Evolutionary conservation across 116 monocot species (phyloP).

Genomic region (Iris pallida): DNA sequence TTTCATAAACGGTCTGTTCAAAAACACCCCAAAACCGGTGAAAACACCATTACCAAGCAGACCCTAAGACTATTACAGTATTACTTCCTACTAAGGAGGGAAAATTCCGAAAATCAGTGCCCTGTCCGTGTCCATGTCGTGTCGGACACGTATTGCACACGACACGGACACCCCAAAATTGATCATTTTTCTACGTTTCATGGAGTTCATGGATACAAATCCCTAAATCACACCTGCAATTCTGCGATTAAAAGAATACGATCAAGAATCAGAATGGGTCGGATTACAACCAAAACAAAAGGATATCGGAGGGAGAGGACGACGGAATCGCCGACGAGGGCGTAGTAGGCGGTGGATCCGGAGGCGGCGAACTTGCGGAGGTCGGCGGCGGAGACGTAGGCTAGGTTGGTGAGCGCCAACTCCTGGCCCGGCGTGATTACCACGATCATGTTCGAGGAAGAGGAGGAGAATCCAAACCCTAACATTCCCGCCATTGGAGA

Average conservation of each 20-base stretch:
- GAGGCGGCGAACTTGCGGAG: slow-evolving; percentile 32
- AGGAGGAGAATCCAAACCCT: slow-evolving; percentile 13
- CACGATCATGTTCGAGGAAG: slow-evolving; percentile 40
- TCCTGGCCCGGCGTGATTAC: slow-evolving; percentile 73
- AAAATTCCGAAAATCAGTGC: not conserved
- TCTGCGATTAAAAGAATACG: not conserved
- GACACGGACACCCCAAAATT: not conserved
- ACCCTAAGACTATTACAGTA: too few relatives aligned
- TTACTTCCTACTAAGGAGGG: too few relatives aligned
- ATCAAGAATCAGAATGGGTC: not conserved
- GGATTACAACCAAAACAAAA: slow-evolving; percentile 11
- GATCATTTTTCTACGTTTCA: not conserved
- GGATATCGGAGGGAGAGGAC: slow-evolving; percentile 79
- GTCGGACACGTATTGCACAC: not conserved
- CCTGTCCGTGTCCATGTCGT: not conserved
- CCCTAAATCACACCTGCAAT: not conserved
- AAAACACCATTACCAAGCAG: too few relatives aligned
- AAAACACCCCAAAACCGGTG: too few relatives aligned
- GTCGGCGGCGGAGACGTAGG: slow-evolving; percentile 67
- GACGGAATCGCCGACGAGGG: slow-evolving; percentile 50
- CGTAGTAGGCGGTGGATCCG: slow-evolving; percentile 42
- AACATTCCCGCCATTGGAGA: slow-evolving; percentile 21
- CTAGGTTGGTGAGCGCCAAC: slow-evolving; percentile 75
- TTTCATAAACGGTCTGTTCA: too few relatives aligned
- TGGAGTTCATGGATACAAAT: not conserved